These are phyloP conservation scores for Ustilago curta DNA, from an alignment of 1,284 basidiomycete genomes.

Conservation along the genomic window DNA sequence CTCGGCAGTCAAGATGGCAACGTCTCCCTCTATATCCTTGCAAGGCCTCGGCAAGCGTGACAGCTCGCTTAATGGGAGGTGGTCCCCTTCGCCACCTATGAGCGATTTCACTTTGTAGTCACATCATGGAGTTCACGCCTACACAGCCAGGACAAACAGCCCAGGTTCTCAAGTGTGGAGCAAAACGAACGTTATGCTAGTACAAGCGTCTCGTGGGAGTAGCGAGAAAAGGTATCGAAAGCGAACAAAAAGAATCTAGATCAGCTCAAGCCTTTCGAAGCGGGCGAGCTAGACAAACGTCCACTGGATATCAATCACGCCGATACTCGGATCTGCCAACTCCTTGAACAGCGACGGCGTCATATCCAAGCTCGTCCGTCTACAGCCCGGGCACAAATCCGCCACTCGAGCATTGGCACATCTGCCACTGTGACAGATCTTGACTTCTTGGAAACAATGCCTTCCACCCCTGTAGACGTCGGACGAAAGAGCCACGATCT, in stretches of 20 bases:
- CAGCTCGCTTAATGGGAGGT: slow-evolving; percentile 22
- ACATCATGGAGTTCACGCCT: neutral
- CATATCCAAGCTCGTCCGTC: slow-evolving; percentile 35
- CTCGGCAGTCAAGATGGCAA: too few relatives aligned
- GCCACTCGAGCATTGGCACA: slow-evolving; percentile 33
- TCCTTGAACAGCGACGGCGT: slow-evolving; percentile 30
- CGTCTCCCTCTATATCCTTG: neutral
- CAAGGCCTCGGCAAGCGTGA: slow-evolving; percentile 14
- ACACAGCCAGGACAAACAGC: neutral
- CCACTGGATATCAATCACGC: slow-evolving; percentile 45
- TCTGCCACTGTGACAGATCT: slow-evolving; percentile 22
- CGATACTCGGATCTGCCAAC: slow-evolving; percentile 21
- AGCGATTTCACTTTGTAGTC: neutral
- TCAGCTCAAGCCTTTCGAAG: neutral
- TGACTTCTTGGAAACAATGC: slow-evolving; percentile 25
- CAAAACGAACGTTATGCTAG: neutral
- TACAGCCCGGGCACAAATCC: slow-evolving; percentile 41
- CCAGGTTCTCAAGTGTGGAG: neutral
- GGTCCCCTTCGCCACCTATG: neutral
- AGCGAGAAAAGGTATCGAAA: neutral
- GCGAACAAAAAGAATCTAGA: neutral
- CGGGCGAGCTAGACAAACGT: slow-evolving; percentile 19
- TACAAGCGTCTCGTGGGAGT: neutral
- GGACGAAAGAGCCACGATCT: slow-evolving; percentile 36
- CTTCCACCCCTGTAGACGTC: slow-evolving; percentile 32